Base-by-base conservation (phyloP, 208 protist genomes). In the Acanthamoeba healyi region DNA sequence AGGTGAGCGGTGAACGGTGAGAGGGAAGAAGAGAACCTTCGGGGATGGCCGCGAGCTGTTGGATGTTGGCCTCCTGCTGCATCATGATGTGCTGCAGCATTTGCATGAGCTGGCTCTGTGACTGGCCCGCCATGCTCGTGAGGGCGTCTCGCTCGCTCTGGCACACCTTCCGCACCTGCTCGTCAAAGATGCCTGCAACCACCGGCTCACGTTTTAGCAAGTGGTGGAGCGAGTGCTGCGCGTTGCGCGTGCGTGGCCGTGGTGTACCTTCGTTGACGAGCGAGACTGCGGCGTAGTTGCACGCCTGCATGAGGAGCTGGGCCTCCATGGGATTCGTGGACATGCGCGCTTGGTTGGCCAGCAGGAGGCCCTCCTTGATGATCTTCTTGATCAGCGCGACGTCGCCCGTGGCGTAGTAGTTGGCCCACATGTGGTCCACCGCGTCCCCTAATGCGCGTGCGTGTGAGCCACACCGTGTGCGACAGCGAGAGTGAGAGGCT, bases 251-350 rank as follows among this genome's bases (percentile, higher is more conserved):
- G 44, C 61, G 12, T 4, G 2, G 65, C 26, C 5, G 1, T 40
- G 65, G 32, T 24, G 65, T 40, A 74, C 65, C 70, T 44, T 79
- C 70, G 40, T 79, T 79, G 70, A 79, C 40, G 36, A 79, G 36
- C 38, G 34, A n/a, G 38, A 44, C 38, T 17, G 40, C 40, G 24
- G 36, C 19, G 36, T 34, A 44, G 38, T 79, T 79, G 40, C 70
- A 79, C 70, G 32, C 19, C 70, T 79, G 70, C 34, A 79, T 79
- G 70, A 79, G 70, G 24, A 44, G 34, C 40, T 79, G 70, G 22
- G 70, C 70, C 17, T 44, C 10, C 32, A 29, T 38, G 24, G 70
- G 70, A 9, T 44, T 22, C 19, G 29, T 7, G 12, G 38, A 12
- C 15, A 26, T 6, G 70, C 40, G 70, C 3, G 70, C 70, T 1